Conservation (phyloP, 2,329 filamentous ascomycete genomes). For the Aspergillus sergii region DNA sequence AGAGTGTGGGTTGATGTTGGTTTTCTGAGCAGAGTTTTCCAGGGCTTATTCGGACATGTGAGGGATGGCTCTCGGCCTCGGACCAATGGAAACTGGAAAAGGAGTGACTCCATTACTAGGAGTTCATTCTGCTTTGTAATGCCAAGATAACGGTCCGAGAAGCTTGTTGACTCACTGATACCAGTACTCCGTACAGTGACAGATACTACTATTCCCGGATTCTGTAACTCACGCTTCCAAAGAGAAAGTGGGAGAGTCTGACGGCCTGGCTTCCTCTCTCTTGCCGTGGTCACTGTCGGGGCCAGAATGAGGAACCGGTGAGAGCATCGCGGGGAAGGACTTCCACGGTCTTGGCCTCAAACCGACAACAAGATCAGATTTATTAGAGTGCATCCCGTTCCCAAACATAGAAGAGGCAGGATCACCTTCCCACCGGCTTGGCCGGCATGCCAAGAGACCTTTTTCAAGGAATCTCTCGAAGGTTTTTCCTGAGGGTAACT, state of each 20-base stretch:
- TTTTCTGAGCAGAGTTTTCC: neutral
- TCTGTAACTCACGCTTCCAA: neutral
- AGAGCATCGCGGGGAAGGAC: neutral
- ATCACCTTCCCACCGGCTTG: neutral
- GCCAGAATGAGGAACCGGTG: neutral
- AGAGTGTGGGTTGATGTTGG: neutral
- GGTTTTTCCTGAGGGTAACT: neutral
- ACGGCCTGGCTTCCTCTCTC: neutral
- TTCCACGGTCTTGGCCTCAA: neutral
- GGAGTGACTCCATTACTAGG: neutral
- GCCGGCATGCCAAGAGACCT: neutral
- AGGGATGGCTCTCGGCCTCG: neutral
- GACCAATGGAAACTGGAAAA: neutral
- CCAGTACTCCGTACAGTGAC: neutral
- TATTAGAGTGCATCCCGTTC: neutral
- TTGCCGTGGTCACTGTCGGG: neutral
- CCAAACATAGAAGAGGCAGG: neutral
- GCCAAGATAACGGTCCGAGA: conserved; percentile 1
- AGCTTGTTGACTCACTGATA: neutral
- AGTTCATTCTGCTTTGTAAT: neutral
- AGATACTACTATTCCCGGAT: neutral
- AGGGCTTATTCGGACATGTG: neutral
- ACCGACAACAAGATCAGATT: neutral
- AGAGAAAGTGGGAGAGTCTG: neutral
- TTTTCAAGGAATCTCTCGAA: neutral